Conservation (phyloP, 2,329 filamentous ascomycete species). For the Penicillium hordei region DNA sequence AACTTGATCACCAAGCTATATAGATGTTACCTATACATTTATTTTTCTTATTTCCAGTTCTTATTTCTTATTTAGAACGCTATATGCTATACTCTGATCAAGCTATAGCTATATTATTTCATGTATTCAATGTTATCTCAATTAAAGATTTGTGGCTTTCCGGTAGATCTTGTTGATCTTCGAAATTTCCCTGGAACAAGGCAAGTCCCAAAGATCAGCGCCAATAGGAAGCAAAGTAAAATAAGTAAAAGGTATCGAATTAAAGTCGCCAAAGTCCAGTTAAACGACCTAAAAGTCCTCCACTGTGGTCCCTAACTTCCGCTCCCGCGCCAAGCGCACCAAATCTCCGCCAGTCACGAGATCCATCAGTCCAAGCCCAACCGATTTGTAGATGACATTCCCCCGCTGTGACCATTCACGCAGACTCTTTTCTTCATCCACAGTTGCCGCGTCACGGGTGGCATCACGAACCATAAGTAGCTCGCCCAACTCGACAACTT, state of each 20-base stretch:
- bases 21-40: neutral
- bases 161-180: constrained; percentile 8
- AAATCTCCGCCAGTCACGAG: constrained; percentile 62
- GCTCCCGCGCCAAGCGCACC: constrained; percentile 56
- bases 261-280: neutral
- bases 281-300: constrained; percentile 40
- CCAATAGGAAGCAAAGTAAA: constrained; percentile 3
- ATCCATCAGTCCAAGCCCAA: constrained; percentile 69
- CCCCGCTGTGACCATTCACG: constrained; percentile 62
- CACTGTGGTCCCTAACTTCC: constrained; percentile 53
- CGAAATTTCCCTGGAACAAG: constrained; percentile 1
- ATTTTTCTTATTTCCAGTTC: neutral
- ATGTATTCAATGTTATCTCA: neutral
- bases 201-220: neutral
- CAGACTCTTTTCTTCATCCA: constrained; percentile 46
- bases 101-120: neutral
- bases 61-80: neutral
- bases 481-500: constrained; percentile 86
- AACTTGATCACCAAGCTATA: neutral
- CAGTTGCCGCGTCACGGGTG: constrained; percentile 35
- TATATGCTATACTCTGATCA: neutral
- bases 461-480: constrained; percentile 65
- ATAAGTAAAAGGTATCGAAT: constrained; percentile 15
- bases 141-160: constrained; percentile 1
- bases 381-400: constrained; percentile 69